These are phyloP conservation scores for Sequoiadendron giganteum DNA, from an alignment of 75 land plant species.

Conservation along the genomic window DNA sequence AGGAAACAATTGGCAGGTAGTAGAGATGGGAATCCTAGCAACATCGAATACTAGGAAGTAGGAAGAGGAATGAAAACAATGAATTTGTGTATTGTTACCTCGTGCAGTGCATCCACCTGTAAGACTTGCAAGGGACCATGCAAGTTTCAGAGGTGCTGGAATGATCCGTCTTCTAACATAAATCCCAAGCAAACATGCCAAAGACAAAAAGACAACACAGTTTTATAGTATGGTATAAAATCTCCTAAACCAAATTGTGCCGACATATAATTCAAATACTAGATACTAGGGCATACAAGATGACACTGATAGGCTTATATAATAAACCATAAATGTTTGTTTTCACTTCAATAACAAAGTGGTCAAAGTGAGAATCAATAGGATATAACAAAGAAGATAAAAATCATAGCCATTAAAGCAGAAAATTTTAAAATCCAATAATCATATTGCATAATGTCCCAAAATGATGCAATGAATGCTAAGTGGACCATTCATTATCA, in stretches of 20 bases:
- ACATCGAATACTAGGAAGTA: no score
- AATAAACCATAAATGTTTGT: background rate
- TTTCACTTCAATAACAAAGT: background rate
- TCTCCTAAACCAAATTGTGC: background rate
- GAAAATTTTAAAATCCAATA: background rate
- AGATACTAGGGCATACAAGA: background rate
- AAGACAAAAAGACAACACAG: background rate
- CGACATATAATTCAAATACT: background rate
- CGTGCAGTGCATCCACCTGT: conserved; percentile 25
- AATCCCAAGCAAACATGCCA: background rate
- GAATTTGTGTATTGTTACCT: background rate
- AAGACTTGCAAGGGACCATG: conserved; percentile 28
- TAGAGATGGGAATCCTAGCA: background rate
- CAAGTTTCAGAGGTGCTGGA: conserved; percentile 29
- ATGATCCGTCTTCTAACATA: conserved; percentile 24
- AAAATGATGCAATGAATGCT: no score
- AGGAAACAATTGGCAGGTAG: background rate
- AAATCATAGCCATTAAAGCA: background rate
- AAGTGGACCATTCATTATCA: no score
- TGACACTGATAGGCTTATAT: background rate
- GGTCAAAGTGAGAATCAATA: no score
- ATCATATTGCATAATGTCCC: background rate
- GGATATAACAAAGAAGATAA: background rate
- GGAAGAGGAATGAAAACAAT: background rate
- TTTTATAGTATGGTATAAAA: background rate